These are phyloP conservation scores for Elsinoe necatrix DNA, from an alignment of 2,329 filamentous ascomycete genomes.

Conservation along the genomic window DNA sequence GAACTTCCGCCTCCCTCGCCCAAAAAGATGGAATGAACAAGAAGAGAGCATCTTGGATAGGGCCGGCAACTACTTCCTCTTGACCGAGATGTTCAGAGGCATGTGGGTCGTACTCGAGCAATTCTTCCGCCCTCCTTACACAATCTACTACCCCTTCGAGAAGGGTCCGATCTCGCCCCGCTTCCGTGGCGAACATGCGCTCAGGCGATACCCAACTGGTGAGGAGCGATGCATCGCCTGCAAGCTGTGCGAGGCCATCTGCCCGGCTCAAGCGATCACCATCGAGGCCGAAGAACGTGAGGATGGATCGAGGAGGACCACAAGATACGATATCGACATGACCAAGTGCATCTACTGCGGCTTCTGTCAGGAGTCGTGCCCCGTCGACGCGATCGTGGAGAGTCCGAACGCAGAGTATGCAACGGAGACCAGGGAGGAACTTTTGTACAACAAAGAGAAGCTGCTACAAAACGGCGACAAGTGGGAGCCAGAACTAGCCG, in stretches of 20 bases:
- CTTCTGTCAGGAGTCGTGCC: conserved; percentile 95
- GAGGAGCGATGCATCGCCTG: conserved; percentile 99
- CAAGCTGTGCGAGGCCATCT: conserved; percentile 98
- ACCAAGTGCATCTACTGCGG: conserved; percentile 99
- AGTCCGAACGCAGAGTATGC: conserved; percentile 22
- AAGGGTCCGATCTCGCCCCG: conserved; percentile 97
- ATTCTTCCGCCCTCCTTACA: conserved; percentile 96
- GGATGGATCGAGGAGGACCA: conserved; percentile 89
- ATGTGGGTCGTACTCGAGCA: conserved; percentile 98
- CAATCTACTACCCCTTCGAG: conserved; percentile 97
- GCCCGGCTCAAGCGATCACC: conserved; percentile 95
- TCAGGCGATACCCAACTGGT: conserved; percentile 90
- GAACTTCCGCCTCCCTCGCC: conserved; percentile 68
- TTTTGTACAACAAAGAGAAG: conserved; percentile 90
- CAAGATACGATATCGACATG: conserved; percentile 99
- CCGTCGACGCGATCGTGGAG: conserved; percentile 83
- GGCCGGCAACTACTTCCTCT: conserved; percentile 85
- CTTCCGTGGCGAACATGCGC: conserved; percentile 95
- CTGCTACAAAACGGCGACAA: conserved; percentile 36
- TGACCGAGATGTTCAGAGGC: conserved; percentile 91
- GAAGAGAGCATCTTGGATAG: conserved; percentile 71
- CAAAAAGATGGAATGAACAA: conserved; percentile 71
- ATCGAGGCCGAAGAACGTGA: conserved; percentile 98
- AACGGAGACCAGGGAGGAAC: conserved; percentile 43
- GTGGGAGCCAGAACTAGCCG: conserved; percentile 96